These are phyloP conservation scores for Avicennia marina DNA, from an alignment of 257 asterid species.

Conservation along the genomic window DNA sequence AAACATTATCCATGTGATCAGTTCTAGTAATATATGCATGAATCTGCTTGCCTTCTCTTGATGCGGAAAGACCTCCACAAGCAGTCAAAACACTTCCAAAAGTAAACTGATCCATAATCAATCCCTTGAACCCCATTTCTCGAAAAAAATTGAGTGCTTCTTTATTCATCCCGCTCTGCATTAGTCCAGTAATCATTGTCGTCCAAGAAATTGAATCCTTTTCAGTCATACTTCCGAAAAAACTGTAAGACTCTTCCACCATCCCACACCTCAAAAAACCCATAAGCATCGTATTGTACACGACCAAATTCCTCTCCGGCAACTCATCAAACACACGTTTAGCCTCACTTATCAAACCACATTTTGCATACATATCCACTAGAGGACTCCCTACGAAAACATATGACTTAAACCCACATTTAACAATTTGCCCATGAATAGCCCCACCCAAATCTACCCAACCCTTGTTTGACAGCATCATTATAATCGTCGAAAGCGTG, in stretches of 20 bases:
- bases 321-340: constrained; percentile 50
- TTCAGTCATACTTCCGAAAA: constrained; percentile 59
- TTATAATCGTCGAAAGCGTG: constrained; percentile 58
- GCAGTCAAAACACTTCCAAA: constrained; percentile 85
- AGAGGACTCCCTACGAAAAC: constrained; percentile 80
- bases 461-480: constrained; percentile 53
- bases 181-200: constrained; percentile 71
- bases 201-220: constrained; percentile 91
- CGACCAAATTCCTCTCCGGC: constrained; percentile 48
- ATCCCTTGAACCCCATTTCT: constrained; percentile 56
- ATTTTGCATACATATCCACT: constrained; percentile 83
- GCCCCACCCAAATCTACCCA: constrained; percentile 63
- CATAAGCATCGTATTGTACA: constrained; percentile 58
- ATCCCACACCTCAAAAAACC: constrained; percentile 55
- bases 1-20: constrained; percentile 50
- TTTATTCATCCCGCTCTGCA: constrained; percentile 47
- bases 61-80: constrained; percentile 64
- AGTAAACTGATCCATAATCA: constrained; percentile 73
- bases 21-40: constrained; percentile 63
- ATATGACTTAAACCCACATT: constrained; percentile 62
- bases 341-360: constrained; percentile 53
- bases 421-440: constrained; percentile 76
- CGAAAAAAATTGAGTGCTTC: constrained; percentile 52
- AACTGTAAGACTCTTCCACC: constrained; percentile 35
- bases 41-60: constrained; percentile 71